Evolutionary conservation across 768 basidiomycete genomes (phyloP), one percentile per base, ranked within the genome.

Genomic region (Termitomyces sp.): DNA sequence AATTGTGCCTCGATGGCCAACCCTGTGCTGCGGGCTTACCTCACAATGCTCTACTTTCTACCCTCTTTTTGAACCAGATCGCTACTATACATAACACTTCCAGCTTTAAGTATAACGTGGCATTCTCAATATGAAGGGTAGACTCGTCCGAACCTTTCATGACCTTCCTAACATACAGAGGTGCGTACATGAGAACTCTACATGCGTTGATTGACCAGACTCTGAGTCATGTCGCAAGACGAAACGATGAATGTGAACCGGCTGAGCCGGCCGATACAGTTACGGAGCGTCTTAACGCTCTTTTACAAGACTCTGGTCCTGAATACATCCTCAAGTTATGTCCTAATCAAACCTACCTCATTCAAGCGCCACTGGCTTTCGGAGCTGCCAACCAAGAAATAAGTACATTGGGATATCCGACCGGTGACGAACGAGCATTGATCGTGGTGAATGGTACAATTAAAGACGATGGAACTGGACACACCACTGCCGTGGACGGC

Each of bases 331-430:
- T 94, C 5, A 74, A 71, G 14, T 76, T 94, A 3, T 94, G 92
- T 70, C 84, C 84, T 1, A 71, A 73, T 31, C 69, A 78, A 53
- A 71, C 79, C 48, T 94, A 94, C 65, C 58, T 79, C 59, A 80
- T 93, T 59, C 77, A 81, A 53, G 79, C 82, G 3, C 85, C 89
- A 0, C 76, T 94, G 50, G 70, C 79, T 32, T 92, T 91, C 63
- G 76, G 84, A 0, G 79, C 83, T 12, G 75, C 80, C 0, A 75
- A 85, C 63, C 87, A 94, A 70, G 92, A 94, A 71, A 92, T 94
- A 47, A 89, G 84, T 62, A 94, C 92, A 0, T 63, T 76, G 6
- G 90, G 89, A 16, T 88, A 92, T 59, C 92, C 92, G 0, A 82
- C 78, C 0, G 89, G 78, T 22, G 73, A 79, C 53, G 74, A 77